These are phyloP conservation scores for Phytophthora melonis DNA, from an alignment of 352 stramenopile species.

Conservation along the genomic window DNA sequence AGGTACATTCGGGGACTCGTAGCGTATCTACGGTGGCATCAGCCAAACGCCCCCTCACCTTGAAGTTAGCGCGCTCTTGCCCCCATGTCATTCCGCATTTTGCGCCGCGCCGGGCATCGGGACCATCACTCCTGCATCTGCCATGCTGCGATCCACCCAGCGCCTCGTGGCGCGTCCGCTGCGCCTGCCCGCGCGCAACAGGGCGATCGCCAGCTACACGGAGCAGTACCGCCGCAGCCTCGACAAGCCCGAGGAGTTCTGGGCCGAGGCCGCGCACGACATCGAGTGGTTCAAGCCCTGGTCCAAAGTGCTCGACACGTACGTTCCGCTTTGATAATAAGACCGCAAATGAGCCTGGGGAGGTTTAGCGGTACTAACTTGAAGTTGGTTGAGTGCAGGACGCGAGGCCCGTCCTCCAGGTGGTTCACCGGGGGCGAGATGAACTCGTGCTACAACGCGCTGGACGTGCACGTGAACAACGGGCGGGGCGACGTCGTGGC, in stretches of 20 bases:
- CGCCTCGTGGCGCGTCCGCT: slow-evolving; percentile 4
- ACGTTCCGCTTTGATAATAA: slow-evolving; percentile 6
- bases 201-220: slow-evolving; percentile 47
- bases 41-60: slow-evolving; percentile 21
- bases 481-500: slow-evolving; percentile 63
- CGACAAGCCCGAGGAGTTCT: slow-evolving; percentile 57
- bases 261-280: slow-evolving; percentile 59
- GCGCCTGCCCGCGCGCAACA: not conserved
- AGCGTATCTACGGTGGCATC: slow-evolving; percentile 13
- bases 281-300: slow-evolving; percentile 66
- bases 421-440: slow-evolving; percentile 74
- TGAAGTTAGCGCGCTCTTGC: slow-evolving; percentile 28
- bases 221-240: slow-evolving; percentile 56
- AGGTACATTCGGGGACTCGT: not conserved
- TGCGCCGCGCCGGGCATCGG: not conserved
- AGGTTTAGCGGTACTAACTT: not conserved
- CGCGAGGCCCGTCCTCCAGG: slow-evolving; percentile 39
- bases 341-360: not conserved
- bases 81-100: slow-evolving; percentile 31
- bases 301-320: slow-evolving; percentile 54
- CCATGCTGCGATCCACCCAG: slow-evolving; percentile 25
- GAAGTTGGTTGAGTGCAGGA: slow-evolving; percentile 24
- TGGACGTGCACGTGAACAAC: slow-evolving; percentile 68
- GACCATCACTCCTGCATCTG: slow-evolving; percentile 20
- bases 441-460: slow-evolving; percentile 76